Conservation (phyloP, 2,329 filamentous ascomycete genomes). For the Claviceps pazoutovae region DNA sequence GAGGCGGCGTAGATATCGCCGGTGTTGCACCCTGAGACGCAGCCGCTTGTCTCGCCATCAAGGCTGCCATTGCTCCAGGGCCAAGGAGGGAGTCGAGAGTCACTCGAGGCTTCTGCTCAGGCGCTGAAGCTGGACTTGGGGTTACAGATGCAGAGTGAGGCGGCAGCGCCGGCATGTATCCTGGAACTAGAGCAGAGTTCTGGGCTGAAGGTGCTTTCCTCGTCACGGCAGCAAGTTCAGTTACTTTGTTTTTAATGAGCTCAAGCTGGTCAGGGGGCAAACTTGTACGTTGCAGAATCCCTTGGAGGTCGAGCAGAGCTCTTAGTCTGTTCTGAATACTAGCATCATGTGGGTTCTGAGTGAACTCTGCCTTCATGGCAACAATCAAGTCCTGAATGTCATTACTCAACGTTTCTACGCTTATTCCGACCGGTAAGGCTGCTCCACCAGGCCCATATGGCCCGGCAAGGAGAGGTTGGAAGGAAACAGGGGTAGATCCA, state of each 20-base stretch:
- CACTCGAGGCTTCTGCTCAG: conserved; percentile 21
- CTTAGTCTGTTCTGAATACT: conserved; percentile 67
- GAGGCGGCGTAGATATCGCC: conserved; percentile 18
- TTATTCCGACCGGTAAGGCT: conserved; percentile 33
- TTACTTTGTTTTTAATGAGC: conserved; percentile 74
- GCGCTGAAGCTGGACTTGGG: conserved; percentile 17
- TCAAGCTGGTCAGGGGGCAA: conserved; percentile 70
- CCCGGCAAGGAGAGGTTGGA: conserved; percentile 27
- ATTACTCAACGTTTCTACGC: conserved; percentile 62
- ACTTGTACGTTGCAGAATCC: conserved; percentile 57
- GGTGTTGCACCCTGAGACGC: conserved; percentile 34
- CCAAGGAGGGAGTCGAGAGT: conserved; percentile 47
- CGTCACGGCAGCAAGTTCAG: conserved; percentile 53
- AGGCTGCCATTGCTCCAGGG: conserved; percentile 42
- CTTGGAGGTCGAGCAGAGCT: conserved; percentile 72
- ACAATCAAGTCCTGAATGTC: conserved; percentile 71
- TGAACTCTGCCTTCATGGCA: conserved; percentile 59
- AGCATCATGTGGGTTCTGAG: conserved; percentile 60
- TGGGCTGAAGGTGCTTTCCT: conserved; percentile 36
- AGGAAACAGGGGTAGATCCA: conserved; percentile 22
- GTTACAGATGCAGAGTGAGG: conserved; percentile 21
- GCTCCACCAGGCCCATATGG: conserved; percentile 18
- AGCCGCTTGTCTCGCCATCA: conserved; percentile 40
- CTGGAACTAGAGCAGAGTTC: conserved; percentile 26
- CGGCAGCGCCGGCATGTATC: conserved; percentile 17